Conservation (phyloP, 768 basidiomycete species). For the Royoungia palumana region DNA sequence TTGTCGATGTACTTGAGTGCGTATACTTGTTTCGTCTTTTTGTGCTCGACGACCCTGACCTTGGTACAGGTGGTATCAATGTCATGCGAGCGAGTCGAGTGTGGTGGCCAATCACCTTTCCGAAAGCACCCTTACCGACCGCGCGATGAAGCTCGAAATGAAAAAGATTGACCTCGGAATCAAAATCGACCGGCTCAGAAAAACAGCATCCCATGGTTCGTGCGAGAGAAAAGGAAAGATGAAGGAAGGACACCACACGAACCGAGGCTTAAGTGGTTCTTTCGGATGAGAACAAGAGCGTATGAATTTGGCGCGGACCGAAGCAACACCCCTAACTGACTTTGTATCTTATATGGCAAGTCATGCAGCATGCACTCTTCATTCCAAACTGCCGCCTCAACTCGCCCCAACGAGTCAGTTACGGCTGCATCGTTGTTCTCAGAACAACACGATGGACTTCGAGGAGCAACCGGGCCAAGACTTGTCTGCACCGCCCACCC, state of each 20-base stretch:
- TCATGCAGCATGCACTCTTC: neutral
- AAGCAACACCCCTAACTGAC: slow-evolving; percentile 3
- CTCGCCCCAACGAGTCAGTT: neutral
- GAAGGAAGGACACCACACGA: slow-evolving; percentile 22
- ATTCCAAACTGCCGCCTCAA: neutral
- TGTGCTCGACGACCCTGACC: slow-evolving; percentile 98
- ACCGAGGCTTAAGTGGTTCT: slow-evolving; percentile 25
- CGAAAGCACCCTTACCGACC: slow-evolving; percentile 97
- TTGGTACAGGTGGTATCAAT: slow-evolving; percentile 29
- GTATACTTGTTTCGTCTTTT: slow-evolving; percentile 85
- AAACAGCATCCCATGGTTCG: slow-evolving; percentile 57
- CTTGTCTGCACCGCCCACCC: slow-evolving; percentile 50
- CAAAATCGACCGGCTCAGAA: slow-evolving; percentile 82
- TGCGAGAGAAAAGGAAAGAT: slow-evolving; percentile 33
- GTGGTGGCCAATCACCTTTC: slow-evolving; percentile 62
- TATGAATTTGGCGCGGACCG: slow-evolving; percentile 24
- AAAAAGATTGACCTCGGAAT: slow-evolving; percentile 81
- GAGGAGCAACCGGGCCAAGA: slow-evolving; percentile 26
- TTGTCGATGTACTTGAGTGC: slow-evolving; percentile 99
- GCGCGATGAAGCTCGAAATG: slow-evolving; percentile 96
- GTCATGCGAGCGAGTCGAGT: slow-evolving; percentile 1
- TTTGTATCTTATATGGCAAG: slow-evolving; percentile 27
- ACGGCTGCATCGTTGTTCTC: neutral
- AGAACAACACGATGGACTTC: slow-evolving; percentile 30
- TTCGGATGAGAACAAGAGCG: slow-evolving; percentile 33